Evolutionary conservation across 1,284 basidiomycete species (phyloP).

Genomic region (Coniferiporia weirii): DNA sequence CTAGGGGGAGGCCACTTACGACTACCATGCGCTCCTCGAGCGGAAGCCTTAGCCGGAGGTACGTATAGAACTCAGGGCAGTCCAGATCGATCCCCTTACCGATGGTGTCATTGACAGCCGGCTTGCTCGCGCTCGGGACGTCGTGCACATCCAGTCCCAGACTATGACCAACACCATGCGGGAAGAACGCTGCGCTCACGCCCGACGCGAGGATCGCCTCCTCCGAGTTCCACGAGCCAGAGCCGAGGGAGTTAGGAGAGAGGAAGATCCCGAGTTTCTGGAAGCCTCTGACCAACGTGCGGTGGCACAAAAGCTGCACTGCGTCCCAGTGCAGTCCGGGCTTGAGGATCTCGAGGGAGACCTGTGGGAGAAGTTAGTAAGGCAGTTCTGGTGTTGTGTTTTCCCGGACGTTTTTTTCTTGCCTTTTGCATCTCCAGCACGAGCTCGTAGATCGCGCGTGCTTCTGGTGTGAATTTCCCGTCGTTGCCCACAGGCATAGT

Average conservation of each 20-base stretch:
- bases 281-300: slow-evolving; percentile 73
- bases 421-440: slow-evolving; percentile 87
- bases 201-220: slow-evolving; percentile 72
- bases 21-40: slow-evolving; percentile 79
- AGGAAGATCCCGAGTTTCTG: slow-evolving; percentile 83
- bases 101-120: slow-evolving; percentile 47
- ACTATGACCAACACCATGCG: slow-evolving; percentile 86
- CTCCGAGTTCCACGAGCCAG: slow-evolving; percentile 53
- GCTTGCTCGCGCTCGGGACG: slow-evolving; percentile 70
- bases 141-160: slow-evolving; percentile 89
- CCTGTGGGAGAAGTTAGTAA: slow-evolving; percentile 31
- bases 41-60: slow-evolving; percentile 70
- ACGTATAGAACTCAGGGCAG: slow-evolving; percentile 65
- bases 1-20: slow-evolving; percentile 37
- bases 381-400: background rate
- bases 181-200: slow-evolving; percentile 81
- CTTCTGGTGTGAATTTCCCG: slow-evolving; percentile 78
- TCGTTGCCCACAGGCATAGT: slow-evolving; percentile 86
- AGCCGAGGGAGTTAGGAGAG: slow-evolving; percentile 38
- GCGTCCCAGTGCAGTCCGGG: slow-evolving; percentile 83
- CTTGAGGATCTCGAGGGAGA: slow-evolving; percentile 61
- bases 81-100: slow-evolving; percentile 38
- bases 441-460: slow-evolving; percentile 75
- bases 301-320: slow-evolving; percentile 78
- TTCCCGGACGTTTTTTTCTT: background rate